Conservation (phyloP, 1,284 basidiomycete genomes). For the Stygiomarasmius scandens region DNA sequence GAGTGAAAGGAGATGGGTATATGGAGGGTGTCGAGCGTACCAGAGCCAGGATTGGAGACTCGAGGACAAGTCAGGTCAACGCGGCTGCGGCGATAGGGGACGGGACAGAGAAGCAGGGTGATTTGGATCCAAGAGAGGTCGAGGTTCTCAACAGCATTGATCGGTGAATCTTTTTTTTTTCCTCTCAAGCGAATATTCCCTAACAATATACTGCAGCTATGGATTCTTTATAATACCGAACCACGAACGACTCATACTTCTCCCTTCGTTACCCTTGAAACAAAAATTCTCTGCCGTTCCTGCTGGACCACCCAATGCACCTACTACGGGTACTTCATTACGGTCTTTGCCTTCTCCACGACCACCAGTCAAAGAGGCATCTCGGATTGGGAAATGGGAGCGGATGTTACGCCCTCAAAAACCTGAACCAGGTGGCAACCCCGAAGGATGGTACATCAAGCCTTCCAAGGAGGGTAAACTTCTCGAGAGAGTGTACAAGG, state of each 20-base stretch:
- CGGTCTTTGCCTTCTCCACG: constrained; percentile 49
- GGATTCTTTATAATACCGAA: constrained; percentile 80
- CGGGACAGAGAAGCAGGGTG: constrained; percentile 58
- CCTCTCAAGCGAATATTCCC: constrained; percentile 17
- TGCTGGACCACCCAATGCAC: constrained; percentile 44
- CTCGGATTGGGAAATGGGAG: constrained; percentile 85
- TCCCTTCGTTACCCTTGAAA: constrained; percentile 64
- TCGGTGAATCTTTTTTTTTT: constrained; percentile 55
- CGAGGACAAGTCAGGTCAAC: constrained; percentile 58
- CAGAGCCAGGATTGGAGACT: constrained; percentile 75
- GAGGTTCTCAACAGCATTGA: constrained; percentile 74
- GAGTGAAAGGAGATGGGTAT: constrained; percentile 90
- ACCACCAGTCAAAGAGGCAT: constrained; percentile 62
- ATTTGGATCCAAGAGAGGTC: constrained; percentile 66
- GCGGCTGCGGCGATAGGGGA: constrained; percentile 58
- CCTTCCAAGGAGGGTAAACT: constrained; percentile 66
- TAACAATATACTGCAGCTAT: constrained; percentile 56
- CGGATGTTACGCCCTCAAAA: constrained; percentile 77
- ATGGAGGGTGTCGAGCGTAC: constrained; percentile 91
- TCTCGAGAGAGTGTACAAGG: constrained; percentile 86
- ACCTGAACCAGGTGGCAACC: constrained; percentile 78
- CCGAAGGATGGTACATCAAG: constrained; percentile 73
- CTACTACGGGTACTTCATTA: constrained; percentile 42
- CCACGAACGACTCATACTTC: constrained; percentile 75
- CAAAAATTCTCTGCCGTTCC: constrained; percentile 58